phyloP scores from a whole-genome alignment of 2,329 filamentous ascomycete genomes.

The Neofusicoccum ribis region DNA sequence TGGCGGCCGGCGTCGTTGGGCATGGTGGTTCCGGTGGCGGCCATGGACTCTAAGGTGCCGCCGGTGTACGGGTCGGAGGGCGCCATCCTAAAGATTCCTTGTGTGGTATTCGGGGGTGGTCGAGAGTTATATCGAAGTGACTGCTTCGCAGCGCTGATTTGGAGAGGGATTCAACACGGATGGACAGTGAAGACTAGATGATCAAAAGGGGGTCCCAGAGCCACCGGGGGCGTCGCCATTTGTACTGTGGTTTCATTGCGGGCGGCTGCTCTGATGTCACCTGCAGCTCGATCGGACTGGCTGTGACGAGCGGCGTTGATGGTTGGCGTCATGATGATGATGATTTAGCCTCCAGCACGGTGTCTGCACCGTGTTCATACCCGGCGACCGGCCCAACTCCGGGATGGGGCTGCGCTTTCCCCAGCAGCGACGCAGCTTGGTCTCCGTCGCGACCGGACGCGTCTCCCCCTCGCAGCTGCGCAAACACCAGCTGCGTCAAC shows the following conservation, averaged over 20 bases:
- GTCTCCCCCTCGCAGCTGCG: neutral
- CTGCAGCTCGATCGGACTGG: neutral
- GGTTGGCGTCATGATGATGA: slow-evolving; percentile 16
- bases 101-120: neutral
- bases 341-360: neutral
- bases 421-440: no score
- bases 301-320: neutral
- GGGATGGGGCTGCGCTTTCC: neutral
- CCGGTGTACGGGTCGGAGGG: slow-evolving; percentile 31
- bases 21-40: slow-evolving; percentile 36
- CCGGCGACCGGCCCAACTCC: neutral
- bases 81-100: slow-evolving; percentile 22
- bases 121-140: neutral
- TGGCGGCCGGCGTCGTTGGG: slow-evolving; percentile 50
- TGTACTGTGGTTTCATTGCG: neutral
- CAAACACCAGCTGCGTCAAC: neutral
- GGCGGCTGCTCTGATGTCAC: neutral
- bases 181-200: neutral
- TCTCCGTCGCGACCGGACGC: slow-evolving; percentile 12
- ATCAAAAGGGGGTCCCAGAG: neutral
- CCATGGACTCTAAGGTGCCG: slow-evolving; percentile 40
- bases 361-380: neutral
- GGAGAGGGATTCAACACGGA: neutral
- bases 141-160: neutral
- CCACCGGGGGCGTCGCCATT: neutral